These are phyloP conservation scores for Fragilariopsis cylindrus DNA, from an alignment of 108 stramenopile genomes.

Conservation along the genomic window DNA sequence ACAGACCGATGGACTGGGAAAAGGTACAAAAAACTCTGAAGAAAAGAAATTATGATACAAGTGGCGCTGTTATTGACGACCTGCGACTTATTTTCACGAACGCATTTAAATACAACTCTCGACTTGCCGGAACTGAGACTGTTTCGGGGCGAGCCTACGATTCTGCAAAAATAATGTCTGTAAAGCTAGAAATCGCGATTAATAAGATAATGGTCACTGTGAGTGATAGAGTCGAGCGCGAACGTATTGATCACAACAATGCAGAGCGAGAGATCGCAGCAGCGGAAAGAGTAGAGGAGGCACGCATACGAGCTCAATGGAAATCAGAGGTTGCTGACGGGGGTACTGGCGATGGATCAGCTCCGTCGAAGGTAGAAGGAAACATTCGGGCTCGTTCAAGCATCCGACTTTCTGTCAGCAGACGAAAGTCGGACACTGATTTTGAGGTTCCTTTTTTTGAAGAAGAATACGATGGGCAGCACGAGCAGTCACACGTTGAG, in stretches of 20 bases:
- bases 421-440: slow-evolving; percentile 56
- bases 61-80: slow-evolving; percentile 71
- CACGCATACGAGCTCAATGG: slow-evolving; percentile 68
- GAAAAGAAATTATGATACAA: slow-evolving; percentile 68
- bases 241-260: slow-evolving; percentile 73
- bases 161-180: slow-evolving; percentile 72
- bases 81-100: slow-evolving; percentile 83
- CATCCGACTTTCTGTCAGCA: slow-evolving; percentile 13
- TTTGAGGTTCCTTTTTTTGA: slow-evolving; percentile 88
- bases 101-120: slow-evolving; percentile 81
- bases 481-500: slow-evolving; percentile 71
- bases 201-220: slow-evolving; percentile 77
- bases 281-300: slow-evolving; percentile 70
- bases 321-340: slow-evolving; percentile 48
- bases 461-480: slow-evolving; percentile 70
- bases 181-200: slow-evolving; percentile 77
- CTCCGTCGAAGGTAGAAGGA: slow-evolving; percentile 15
- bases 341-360: slow-evolving; percentile 8
- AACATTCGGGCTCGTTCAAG: slow-evolving; percentile 25
- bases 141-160: slow-evolving; percentile 74
- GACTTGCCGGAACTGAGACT: slow-evolving; percentile 45
- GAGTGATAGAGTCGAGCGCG: slow-evolving; percentile 72
- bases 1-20: slow-evolving; percentile 86
- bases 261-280: slow-evolving; percentile 79
- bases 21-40: slow-evolving; percentile 59